Evolutionary conservation across 805 yeast genomes (phyloP).

Genomic region (Candida taoyuanica): DNA sequence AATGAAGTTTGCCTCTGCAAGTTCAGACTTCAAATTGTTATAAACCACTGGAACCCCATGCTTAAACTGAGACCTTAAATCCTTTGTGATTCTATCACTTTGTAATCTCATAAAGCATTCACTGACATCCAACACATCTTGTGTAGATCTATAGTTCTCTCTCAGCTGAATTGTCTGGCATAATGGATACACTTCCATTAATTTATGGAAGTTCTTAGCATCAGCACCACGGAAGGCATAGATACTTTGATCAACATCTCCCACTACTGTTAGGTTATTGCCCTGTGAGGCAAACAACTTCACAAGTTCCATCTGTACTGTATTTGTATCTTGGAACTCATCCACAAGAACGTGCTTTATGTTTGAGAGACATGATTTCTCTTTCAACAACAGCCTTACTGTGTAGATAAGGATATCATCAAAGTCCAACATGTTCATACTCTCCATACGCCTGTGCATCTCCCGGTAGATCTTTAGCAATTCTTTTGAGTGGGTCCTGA

Average conservation of each 20-base stretch:
- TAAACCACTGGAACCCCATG: constrained; percentile 44
- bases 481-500: constrained; percentile 28
- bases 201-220: constrained; percentile 54
- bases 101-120: constrained; percentile 64
- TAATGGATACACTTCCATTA: constrained; percentile 40
- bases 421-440: constrained; percentile 58
- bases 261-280: constrained; percentile 77
- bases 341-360: constrained; percentile 78
- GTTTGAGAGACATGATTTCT: constrained; percentile 14
- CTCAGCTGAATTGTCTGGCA: constrained; percentile 40
- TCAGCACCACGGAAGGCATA: constrained; percentile 85
- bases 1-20: constrained; percentile 55
- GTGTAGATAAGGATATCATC: constrained; percentile 73
- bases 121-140: constrained; percentile 58
- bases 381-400: constrained; percentile 44
- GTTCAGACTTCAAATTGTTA: constrained; percentile 35
- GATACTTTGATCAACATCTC: constrained; percentile 95
- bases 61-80: constrained; percentile 42
- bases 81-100: constrained; percentile 38
- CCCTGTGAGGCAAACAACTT: constrained; percentile 43
- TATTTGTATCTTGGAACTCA: constrained; percentile 91
- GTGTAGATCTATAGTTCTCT: constrained; percentile 80
- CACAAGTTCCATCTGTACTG: constrained; percentile 68
- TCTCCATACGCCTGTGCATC: constrained; percentile 47
- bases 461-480: constrained; percentile 39